Conservation (phyloP, 495 filamentous ascomycete species). For the Penicillium alfredii region DNA sequence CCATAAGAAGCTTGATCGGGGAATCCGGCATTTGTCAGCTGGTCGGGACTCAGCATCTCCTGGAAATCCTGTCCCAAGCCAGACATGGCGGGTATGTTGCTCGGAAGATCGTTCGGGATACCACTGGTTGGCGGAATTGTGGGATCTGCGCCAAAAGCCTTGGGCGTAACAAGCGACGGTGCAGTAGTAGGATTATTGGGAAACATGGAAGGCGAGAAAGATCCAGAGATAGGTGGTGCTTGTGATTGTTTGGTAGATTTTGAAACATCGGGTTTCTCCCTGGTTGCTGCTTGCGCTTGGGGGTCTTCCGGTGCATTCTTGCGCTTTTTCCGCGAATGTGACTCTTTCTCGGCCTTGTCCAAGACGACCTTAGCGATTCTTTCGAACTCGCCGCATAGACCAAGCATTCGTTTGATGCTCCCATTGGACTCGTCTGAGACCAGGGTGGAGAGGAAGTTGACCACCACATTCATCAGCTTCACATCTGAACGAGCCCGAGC, state of each 20-base stretch:
- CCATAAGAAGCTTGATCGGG: slow-evolving; percentile 37
- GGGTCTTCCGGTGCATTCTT: slow-evolving; percentile 51
- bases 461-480: slow-evolving; percentile 84
- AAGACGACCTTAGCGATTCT: slow-evolving; percentile 89
- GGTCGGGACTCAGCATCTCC: slow-evolving; percentile 38
- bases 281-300: slow-evolving; percentile 12
- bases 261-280: slow-evolving; percentile 21
- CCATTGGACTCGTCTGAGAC: slow-evolving; percentile 71
- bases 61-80: slow-evolving; percentile 35
- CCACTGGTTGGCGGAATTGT: slow-evolving; percentile 29
- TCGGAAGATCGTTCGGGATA: slow-evolving; percentile 20
- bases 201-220: slow-evolving; percentile 33
- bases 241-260: slow-evolving; percentile 21
- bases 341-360: slow-evolving; percentile 82
- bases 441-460: slow-evolving; percentile 79
- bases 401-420: slow-evolving; percentile 86
- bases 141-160: slow-evolving; percentile 26
- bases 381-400: slow-evolving; percentile 90
- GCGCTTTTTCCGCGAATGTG: slow-evolving; percentile 69
- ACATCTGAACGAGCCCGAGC: slow-evolving; percentile 81
- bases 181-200: slow-evolving; percentile 23
- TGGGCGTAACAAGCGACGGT: slow-evolving; percentile 21
- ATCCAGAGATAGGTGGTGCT: slow-evolving; percentile 21
- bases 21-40: slow-evolving; percentile 35
- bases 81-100: slow-evolving; percentile 27